A percentile compares a stretch with the other conserved stretches of the same genome.
These are phyloP conservation scores for Talaromyces sp. DNA, from an alignment of 2,329 filamentous ascomycete genomes.

Conservation along the genomic window DNA sequence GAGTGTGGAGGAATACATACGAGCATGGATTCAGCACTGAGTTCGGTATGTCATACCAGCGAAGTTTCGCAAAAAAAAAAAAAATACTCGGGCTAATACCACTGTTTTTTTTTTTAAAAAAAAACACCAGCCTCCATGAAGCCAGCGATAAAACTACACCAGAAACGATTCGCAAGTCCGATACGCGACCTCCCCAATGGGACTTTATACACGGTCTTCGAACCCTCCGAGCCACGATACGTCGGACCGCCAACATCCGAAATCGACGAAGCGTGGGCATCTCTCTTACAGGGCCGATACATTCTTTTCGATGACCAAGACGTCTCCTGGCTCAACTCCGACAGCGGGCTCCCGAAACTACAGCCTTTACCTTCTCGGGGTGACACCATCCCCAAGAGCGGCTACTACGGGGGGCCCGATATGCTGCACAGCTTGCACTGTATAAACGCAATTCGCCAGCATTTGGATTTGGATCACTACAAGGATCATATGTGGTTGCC, in stretches of 20 bases:
- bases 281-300: constrained; percentile 3
- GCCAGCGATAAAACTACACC: constrained; percentile 8
- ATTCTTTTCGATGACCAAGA: constrained; percentile 8
- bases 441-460: constrained; percentile 13
- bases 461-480: constrained; percentile 15
- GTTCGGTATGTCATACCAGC: neutral
- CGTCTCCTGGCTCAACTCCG: constrained; percentile 5
- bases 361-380: constrained; percentile 1
- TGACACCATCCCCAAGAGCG: constrained; percentile 6
- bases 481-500: constrained; percentile 11
- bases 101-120: too few species aligned
- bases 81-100: neutral
- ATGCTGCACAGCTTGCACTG: constrained; percentile 16
- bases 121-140: constrained; percentile 1
- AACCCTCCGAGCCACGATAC: constrained; percentile 5
- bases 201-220: constrained; percentile 9
- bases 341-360: neutral
- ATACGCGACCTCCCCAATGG: constrained; percentile 8
- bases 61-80: neutral
- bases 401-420: constrained; percentile 14
- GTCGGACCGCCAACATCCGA: constrained; percentile 1
- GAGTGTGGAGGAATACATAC: neutral
- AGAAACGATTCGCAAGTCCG: constrained; percentile 5
- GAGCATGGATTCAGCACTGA: constrained; percentile 6
- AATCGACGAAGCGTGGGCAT: constrained; percentile 8